These are phyloP conservation scores for Colletotrichum gigasporum DNA, from an alignment of 2,329 filamentous ascomycete genomes.

Conservation along the genomic window DNA sequence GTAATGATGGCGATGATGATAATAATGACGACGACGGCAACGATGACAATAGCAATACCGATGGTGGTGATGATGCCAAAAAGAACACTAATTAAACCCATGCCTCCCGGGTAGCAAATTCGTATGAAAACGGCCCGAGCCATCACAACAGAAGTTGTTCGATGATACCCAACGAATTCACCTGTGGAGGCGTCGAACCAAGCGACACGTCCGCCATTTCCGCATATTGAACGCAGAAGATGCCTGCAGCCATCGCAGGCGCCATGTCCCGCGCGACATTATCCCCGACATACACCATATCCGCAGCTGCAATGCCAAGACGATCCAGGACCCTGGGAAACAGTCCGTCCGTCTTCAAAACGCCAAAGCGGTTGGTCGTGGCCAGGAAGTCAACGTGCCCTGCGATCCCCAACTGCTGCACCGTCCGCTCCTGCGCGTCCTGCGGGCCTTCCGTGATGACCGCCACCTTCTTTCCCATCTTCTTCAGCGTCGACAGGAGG, in stretches of 20 bases:
- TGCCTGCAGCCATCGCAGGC: slow-evolving; percentile 39
- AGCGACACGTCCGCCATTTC: slow-evolving; percentile 31
- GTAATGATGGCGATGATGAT: too few relatives aligned
- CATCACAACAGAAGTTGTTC: slow-evolving; percentile 24
- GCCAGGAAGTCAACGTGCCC: slow-evolving; percentile 41
- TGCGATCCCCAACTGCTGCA: slow-evolving; percentile 42
- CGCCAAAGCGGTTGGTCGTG: slow-evolving; percentile 41
- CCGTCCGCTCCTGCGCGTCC: slow-evolving; percentile 56
- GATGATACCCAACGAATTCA: slow-evolving; percentile 32
- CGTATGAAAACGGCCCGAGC: too few relatives aligned
- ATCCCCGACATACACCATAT: slow-evolving; percentile 43
- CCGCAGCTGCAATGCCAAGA: slow-evolving; percentile 35
- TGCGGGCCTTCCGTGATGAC: slow-evolving; percentile 58
- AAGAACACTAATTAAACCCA: too few relatives aligned
- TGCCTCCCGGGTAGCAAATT: too few relatives aligned
- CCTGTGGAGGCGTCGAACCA: slow-evolving; percentile 16
- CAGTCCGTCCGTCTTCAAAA: slow-evolving; percentile 39
- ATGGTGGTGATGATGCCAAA: too few relatives aligned
- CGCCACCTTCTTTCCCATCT: slow-evolving; percentile 47
- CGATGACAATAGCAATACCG: too few relatives aligned
- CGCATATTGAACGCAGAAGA: slow-evolving; percentile 40
- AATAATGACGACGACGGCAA: too few relatives aligned
- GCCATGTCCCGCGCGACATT: slow-evolving; percentile 39
- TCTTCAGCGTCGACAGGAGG: slow-evolving; percentile 45
- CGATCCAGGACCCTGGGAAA: slow-evolving; percentile 39